phyloP scores from a whole-genome alignment of 2,329 filamentous ascomycete species.

The Aulographum hederae region DNA sequence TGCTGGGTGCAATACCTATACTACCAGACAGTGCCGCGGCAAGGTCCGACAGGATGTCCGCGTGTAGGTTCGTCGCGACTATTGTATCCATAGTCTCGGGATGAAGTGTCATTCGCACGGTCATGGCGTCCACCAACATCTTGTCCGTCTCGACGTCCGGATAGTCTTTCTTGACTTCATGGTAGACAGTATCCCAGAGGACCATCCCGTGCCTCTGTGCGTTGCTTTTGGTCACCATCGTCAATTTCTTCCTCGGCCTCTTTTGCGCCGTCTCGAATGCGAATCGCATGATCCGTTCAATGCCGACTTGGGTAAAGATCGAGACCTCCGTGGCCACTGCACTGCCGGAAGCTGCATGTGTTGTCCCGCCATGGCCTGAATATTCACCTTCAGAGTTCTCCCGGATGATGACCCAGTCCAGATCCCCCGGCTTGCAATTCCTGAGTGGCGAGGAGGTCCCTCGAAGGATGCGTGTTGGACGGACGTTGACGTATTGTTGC shows the following conservation, averaged over 20 bases:
- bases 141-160: constrained; percentile 26
- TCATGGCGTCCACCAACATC: constrained; percentile 33
- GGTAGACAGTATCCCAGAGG: constrained; percentile 28
- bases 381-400: constrained; percentile 57
- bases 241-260: constrained; percentile 25
- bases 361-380: constrained; percentile 38
- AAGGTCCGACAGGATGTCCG: constrained; percentile 49
- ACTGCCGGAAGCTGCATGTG: constrained; percentile 22
- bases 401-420: constrained; percentile 29
- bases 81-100: constrained; percentile 27
- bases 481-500: constrained; percentile 51
- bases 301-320: constrained; percentile 26
- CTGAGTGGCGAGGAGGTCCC: constrained; percentile 22
- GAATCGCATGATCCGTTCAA: constrained; percentile 29
- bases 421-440: constrained; percentile 16
- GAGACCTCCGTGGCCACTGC: constrained; percentile 27
- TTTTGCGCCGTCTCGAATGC: constrained; percentile 26
- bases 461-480: constrained; percentile 28
- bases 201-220: constrained; percentile 31
- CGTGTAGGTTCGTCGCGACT: constrained; percentile 29
- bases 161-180: constrained; percentile 26
- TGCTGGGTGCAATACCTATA: constrained; percentile 50
- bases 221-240: constrained; percentile 31
- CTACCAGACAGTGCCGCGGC: constrained; percentile 47
- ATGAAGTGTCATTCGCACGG: constrained; percentile 27